Percentiles rank a stretch among this genome's conserved stretches.
These are phyloP conservation scores for Solanum sitiens DNA, from an alignment of 257 asterid genomes.

Conservation along the genomic window DNA sequence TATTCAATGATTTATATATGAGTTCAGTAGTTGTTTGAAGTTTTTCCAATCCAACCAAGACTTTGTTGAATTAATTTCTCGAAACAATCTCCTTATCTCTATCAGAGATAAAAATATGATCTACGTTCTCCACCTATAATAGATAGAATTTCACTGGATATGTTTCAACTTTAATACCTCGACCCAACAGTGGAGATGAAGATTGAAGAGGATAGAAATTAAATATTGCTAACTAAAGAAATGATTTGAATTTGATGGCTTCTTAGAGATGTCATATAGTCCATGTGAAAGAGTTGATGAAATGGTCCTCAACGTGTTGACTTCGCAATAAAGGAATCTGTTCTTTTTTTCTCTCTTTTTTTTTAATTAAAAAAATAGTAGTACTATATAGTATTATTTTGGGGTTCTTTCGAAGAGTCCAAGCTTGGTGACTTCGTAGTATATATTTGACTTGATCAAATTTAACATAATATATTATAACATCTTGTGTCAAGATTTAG, in stretches of 20 bases:
- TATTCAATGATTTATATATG: neutral
- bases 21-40: neutral
- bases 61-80: neutral
- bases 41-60: neutral
- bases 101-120: neutral
- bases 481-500: neutral
- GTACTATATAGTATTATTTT: neutral
- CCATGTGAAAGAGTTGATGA: neutral
- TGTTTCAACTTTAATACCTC: neutral
- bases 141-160: neutral
- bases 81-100: neutral
- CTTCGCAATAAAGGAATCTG: neutral
- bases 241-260: neutral
- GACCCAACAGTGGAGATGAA: neutral
- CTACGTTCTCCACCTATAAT: neutral
- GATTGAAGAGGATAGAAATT: neutral
- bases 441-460: neutral
- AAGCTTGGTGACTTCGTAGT: neutral
- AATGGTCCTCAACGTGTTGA: neutral
- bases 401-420: neutral
- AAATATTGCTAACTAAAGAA: neutral
- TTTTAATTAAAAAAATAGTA: too few relatives aligned
- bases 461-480: neutral
- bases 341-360: neutral
- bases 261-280: neutral